Conservation (phyloP, 192 early-diverging fungal genomes). For the Funneliformis mosseae region DNA sequence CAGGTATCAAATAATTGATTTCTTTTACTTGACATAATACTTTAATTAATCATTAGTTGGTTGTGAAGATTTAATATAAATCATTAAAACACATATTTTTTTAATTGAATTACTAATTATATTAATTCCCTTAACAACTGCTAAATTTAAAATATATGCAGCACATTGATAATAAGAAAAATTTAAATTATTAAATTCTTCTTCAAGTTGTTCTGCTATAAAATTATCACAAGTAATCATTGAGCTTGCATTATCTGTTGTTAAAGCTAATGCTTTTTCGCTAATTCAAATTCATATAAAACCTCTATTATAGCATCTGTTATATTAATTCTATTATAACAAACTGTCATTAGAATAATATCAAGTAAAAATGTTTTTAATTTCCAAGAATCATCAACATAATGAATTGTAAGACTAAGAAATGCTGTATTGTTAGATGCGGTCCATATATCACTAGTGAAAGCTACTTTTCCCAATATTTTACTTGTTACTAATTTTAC, state of each 20-base stretch:
- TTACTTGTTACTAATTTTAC: not conserved
- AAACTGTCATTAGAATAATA: not conserved
- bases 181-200: not conserved
- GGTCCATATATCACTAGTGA: conserved; percentile 11
- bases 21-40: not conserved
- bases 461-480: conserved; percentile 5
- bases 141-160: conserved; percentile 1
- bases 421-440: not conserved
- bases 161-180: not conserved
- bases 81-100: not conserved
- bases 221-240: not conserved
- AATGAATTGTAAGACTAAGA: conserved; percentile 12
- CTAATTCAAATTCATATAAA: not conserved
- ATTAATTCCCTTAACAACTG: not conserved
- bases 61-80: not conserved
- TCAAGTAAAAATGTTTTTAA: conserved; percentile 1
- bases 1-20: conserved; percentile 2
- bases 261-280: not conserved
- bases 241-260: not conserved
- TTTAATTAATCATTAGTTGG: not conserved
- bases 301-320: not conserved
- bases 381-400: not conserved
- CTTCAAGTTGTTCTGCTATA: not conserved
- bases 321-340: not conserved
- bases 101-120: not conserved